Evolutionary conservation across 352 stramenopile genomes (phyloP), one percentile per base, ranked within the genome.

Genomic region (Globisporangium apiculatum): DNA sequence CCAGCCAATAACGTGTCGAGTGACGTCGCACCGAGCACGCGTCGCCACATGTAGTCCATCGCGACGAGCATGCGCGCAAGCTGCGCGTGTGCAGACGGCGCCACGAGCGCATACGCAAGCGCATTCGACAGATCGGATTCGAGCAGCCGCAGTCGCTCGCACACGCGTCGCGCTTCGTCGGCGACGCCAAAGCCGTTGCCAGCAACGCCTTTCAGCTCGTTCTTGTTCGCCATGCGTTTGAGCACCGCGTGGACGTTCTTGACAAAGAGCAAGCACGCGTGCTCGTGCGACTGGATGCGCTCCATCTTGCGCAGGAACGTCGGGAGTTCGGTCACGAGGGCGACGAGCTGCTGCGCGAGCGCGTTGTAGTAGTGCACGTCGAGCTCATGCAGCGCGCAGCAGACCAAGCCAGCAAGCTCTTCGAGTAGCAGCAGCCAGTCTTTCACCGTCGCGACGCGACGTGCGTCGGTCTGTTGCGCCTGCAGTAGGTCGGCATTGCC

Each of bases 241-340:
- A 84, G 51, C 11, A 82, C 37, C 6, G 56, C 59, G 51, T 82
- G 65, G 6, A 81, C 41, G 53, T 79, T 84, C n/a, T 69, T 75
- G 35, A 82, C 52, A 49, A 78, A 69, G 53, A 79, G 61, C 15
- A 67, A 37, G 0, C 77, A 43, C 1, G 67, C 62, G 38, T 79
- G 59, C 12, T 64, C 42, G 43, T 67, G 60, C 5, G 69, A 71
- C 37, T 77, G 62, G 0, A 68, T 24, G 5, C 61, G 58, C 61
- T 83, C 67, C 59, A 70, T 75, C 46, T 81, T 81, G 14, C 65
- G 63, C 24, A 81, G 50, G 55, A 81, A 77, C 7, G 53, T 3
- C 0, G 72, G 74, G 1, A 81, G 45, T 35, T 84, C 72, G 3
- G 53, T 57, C 38, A 69, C 59, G 7, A 74, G 65, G 5, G 53